Base-by-base conservation (phyloP, 2,329 filamentous ascomycete species). In the Aspergillus brasiliensis region DNA sequence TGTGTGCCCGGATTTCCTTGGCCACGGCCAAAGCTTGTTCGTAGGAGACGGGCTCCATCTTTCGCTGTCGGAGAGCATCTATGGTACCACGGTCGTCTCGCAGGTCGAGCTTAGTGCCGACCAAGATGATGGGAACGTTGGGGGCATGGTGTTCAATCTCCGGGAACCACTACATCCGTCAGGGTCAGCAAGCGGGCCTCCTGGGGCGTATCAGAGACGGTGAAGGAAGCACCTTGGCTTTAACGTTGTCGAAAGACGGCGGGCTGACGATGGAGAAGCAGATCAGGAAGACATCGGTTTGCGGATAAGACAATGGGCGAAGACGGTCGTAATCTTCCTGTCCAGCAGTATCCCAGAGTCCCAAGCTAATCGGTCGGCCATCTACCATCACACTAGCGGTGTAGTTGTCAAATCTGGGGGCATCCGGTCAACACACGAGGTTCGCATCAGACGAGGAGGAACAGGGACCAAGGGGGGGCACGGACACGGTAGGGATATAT, bases 331-430 rank as follows among this genome's bases (percentile, higher is more conserved):
- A 98, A 84, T 98, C 94, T 82, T 98, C 94, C 83, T 98, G 95
- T 74, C 94, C 94, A 68, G 94, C 94, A 67, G 94, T 99, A 90
- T 99, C 94, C 94, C 95, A 98, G 31, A 99, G 83, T 68, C 94
- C 95, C 70, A 99, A 81, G 79, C 92, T 97, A 81, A 98, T 97
- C 62, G 94, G 94, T 82, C 96, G 96, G 72, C 93, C 92, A 82
- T 98, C 95, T 58, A 98, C 95, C 91, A 97, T 97, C 58, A 99
- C 95, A 83, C 92, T 97, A 66, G 95, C 95, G 38, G 94, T 97
- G 83, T 98, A 98, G 83, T 99, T 99, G 77, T 98, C 94, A 80
- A 98, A 98, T 65, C 92, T 97, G 69, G 31, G 68, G 19, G 31
- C 2, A 46, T 19, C 61, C 53, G 48, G 67, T 65, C 58, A 68